These are phyloP conservation scores for Fraxinus ornus DNA, from an alignment of 305 asterid species.

Conservation along the genomic window DNA sequence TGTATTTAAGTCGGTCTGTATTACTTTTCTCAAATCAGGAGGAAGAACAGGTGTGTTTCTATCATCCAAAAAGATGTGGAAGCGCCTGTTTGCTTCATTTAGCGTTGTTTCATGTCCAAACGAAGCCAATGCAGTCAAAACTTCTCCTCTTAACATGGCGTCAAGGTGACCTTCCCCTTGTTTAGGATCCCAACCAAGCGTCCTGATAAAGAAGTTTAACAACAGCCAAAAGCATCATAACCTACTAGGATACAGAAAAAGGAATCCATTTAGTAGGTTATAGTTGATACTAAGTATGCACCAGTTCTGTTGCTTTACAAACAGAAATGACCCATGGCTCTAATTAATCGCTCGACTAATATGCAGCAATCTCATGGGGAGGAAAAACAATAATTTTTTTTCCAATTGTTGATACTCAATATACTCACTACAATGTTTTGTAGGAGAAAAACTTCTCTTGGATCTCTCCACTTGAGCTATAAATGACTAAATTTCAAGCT, in stretches of 20 bases:
- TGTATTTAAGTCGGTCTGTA: background rate
- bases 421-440: background rate
- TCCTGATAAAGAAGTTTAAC: conserved; percentile 53
- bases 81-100: conserved; percentile 81
- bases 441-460: background rate
- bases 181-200: conserved; percentile 97
- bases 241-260: background rate
- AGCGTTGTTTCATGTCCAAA: conserved; percentile 73
- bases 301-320: background rate
- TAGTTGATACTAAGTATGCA: background rate
- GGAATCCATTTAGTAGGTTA: background rate
- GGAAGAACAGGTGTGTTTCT: conserved; percentile 69
- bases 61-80: conserved; percentile 65
- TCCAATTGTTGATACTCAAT: background rate
- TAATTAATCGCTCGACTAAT: background rate
- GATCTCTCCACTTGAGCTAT: background rate
- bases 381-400: background rate
- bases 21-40: conserved; percentile 94
- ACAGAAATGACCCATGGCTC: background rate
- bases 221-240: conserved; percentile 3
- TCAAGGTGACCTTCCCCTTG: conserved; percentile 91
- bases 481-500: background rate
- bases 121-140: conserved; percentile 62
- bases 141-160: conserved; percentile 94
- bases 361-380: background rate